phyloP scores from a whole-genome alignment of 2,329 filamentous ascomycete species.

The Akanthomyces lecanii region DNA sequence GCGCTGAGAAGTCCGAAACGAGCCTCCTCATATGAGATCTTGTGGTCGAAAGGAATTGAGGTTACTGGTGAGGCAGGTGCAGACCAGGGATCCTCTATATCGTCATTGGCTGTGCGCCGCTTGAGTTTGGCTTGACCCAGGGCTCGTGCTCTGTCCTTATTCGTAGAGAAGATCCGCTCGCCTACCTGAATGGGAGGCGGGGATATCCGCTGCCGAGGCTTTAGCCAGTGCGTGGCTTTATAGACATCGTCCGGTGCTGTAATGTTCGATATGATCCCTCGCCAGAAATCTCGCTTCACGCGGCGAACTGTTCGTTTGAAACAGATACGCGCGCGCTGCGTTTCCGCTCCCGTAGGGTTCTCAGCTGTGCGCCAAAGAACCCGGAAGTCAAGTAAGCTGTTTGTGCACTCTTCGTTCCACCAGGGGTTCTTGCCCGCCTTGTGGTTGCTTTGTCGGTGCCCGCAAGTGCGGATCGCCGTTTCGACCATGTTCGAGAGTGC shows the following conservation, averaged over 20 bases:
- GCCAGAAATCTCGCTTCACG: background rate
- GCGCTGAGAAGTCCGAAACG: constrained; percentile 18
- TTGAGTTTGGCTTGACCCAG: constrained; percentile 20
- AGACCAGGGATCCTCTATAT: constrained; percentile 20
- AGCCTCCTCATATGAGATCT: constrained; percentile 20
- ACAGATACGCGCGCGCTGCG: background rate
- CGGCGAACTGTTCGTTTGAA: constrained; percentile 4
- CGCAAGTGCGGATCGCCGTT: background rate
- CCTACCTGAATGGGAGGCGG: background rate
- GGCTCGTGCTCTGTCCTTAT: constrained; percentile 20
- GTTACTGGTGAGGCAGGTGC: background rate
- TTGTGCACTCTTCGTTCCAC: constrained; percentile 10
- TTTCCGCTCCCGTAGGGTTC: background rate
- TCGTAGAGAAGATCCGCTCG: background rate
- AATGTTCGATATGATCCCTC: background rate
- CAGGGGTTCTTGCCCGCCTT: background rate
- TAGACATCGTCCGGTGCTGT: background rate
- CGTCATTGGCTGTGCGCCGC: constrained; percentile 17
- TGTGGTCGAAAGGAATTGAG: constrained; percentile 18
- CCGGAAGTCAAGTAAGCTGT: background rate
- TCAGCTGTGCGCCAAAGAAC: background rate
- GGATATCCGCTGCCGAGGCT: background rate
- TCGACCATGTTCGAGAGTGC: background rate
- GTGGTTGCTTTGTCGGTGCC: background rate
- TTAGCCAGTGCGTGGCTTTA: constrained; percentile 4